phyloP scores from a whole-genome alignment of 1,139 yeast species.

The Hyphopichia fennica region DNA sequence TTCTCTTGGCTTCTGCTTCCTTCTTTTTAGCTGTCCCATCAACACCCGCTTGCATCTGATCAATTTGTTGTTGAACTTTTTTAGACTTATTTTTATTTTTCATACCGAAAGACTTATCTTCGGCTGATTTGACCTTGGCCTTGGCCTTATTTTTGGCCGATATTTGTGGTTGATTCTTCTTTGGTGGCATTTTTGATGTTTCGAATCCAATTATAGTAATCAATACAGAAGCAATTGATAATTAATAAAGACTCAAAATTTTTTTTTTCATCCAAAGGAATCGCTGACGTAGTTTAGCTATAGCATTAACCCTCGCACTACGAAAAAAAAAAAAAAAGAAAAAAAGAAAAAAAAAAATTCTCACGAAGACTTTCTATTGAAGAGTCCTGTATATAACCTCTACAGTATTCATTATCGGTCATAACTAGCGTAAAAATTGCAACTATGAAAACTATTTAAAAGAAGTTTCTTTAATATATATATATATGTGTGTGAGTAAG shows the following conservation, averaged over 20 bases:
- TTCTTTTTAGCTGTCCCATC: slow-evolving; percentile 65
- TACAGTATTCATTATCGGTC: no score
- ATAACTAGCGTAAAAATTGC: no score
- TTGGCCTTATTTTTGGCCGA: slow-evolving; percentile 63
- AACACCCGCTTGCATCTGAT: slow-evolving; percentile 68
- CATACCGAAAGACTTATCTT: slow-evolving; percentile 92
- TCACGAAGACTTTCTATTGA: not conserved
- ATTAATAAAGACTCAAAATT: not conserved
- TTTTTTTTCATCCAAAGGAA: not conserved
- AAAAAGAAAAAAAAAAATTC: not conserved
- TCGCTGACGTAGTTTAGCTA: slow-evolving; percentile 4
- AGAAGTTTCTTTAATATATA: no score
- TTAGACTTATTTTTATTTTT: slow-evolving; percentile 92
- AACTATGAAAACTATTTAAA: no score
- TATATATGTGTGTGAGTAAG: no score
- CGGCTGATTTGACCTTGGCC: slow-evolving; percentile 68
- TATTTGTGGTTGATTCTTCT: slow-evolving; percentile 60
- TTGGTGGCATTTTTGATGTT: slow-evolving; percentile 60
- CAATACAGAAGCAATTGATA: not conserved
- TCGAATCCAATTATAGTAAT: not conserved
- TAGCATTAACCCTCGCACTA: not conserved
- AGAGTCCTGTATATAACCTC: no score
- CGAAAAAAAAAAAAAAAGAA: slow-evolving; percentile 1
- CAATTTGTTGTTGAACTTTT: slow-evolving; percentile 83
- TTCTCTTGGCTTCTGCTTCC: slow-evolving; percentile 72